A percentile compares a stretch with the other conserved stretches of the same genome.
These are phyloP conservation scores for Protomyces lactucae-debilis DNA, from an alignment of 1,139 yeast species.

Conservation along the genomic window DNA sequence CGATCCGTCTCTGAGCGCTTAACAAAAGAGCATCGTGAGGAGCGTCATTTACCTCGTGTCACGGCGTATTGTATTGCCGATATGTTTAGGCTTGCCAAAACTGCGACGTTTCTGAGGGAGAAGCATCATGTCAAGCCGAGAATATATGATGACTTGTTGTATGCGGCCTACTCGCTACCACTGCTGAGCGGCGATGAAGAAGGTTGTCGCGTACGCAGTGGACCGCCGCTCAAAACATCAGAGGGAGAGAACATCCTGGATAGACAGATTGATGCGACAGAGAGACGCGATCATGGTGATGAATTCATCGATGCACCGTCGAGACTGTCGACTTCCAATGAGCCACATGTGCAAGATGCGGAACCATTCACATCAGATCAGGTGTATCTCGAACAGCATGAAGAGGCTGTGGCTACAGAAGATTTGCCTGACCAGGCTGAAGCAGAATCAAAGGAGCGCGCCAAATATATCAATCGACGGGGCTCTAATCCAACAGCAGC, in stretches of 20 bases:
- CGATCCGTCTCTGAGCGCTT: slow-evolving; percentile 24
- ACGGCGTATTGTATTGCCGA: slow-evolving; percentile 89
- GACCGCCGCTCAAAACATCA: slow-evolving; percentile 35
- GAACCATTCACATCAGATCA: neutral
- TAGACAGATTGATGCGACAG: slow-evolving; percentile 21
- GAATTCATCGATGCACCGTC: slow-evolving; percentile 26
- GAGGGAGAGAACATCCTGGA: slow-evolving; percentile 24
- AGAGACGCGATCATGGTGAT: slow-evolving; percentile 24
- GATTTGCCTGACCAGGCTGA: slow-evolving; percentile 6
- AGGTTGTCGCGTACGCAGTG: slow-evolving; percentile 76
- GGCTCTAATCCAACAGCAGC: slow-evolving; percentile 21
- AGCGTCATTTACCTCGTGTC: slow-evolving; percentile 51
- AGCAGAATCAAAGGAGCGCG: neutral
- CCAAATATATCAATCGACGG: neutral
- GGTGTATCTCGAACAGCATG: slow-evolving; percentile 1
- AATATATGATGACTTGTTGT: slow-evolving; percentile 80
- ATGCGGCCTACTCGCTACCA: slow-evolving; percentile 84
- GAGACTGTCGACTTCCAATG: slow-evolving; percentile 1
- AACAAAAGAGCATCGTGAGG: slow-evolving; percentile 26
- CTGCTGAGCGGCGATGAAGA: slow-evolving; percentile 72
- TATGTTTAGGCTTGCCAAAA: slow-evolving; percentile 61
- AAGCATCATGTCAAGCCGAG: slow-evolving; percentile 82
- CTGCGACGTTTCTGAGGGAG: slow-evolving; percentile 58
- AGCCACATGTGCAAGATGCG: slow-evolving; percentile 13
- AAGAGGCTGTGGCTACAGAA: slow-evolving; percentile 1